Evolutionary conservation across 139 green algal species (phyloP), one percentile per base, ranked within the genome.

Genomic region (Closterium sp.): DNA sequence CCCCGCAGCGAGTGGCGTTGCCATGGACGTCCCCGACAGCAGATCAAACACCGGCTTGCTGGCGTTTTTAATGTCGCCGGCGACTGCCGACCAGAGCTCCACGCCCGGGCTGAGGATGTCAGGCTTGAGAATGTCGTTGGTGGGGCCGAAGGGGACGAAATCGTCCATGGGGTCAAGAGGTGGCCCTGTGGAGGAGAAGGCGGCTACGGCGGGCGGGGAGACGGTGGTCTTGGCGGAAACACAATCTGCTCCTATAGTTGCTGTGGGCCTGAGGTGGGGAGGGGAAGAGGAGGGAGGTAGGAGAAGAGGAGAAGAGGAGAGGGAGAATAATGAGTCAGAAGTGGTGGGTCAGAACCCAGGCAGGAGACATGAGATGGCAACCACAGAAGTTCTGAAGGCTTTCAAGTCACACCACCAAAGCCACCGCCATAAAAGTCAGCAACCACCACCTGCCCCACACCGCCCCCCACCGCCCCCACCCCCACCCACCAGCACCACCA

Each of bases 11-110:
- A 87, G 83, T 43, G 89, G 89, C 36, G 89, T 64, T 10, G 89
- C 83, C 64, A 84, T 33, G 9, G 89, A 92, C 9, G 89, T 92
- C 10, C 89, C 89, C 21, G 89, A 90, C 25, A 90, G 25, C 10
- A 92, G 9, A 86, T 34, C 83, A 86, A 86, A 34, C 30, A 23
- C 30, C 0, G 83, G 83, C 83, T 32, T 34, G 19, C 0, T 21
- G 2, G 3, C 25, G 28, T 86, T 23, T 1, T 32, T 33, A 6
- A 33, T 19, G 25, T 86, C 30, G n/a, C 30, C 30, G 28, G 30
- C 83, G 5, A 86, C 83, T 16, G 83, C 83, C 7, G 83, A 86
- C 30, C n/a, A 34, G 83, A 86, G n/a, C 30, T 86, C 30, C 12
- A 86, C 83, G 6, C 83, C 83, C 12, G 83, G 83, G 7, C 30